These are phyloP conservation scores for Fusarium torulosum DNA, from an alignment of 2,329 filamentous ascomycete genomes.

Conservation along the genomic window DNA sequence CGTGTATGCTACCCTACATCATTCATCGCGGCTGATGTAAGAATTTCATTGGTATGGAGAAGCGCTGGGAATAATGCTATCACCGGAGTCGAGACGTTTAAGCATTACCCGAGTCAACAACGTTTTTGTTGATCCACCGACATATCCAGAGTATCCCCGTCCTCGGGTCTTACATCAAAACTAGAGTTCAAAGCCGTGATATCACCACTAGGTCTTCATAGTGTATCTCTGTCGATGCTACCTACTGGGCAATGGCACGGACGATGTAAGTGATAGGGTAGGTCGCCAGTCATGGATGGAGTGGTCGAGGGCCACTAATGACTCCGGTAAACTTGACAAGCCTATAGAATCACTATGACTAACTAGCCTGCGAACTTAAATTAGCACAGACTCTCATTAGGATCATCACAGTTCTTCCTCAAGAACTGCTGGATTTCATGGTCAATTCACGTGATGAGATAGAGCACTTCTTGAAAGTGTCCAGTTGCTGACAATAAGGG, in stretches of 20 bases:
- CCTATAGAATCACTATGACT: conserved; percentile 3
- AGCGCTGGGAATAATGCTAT: background rate
- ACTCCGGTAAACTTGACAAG: background rate
- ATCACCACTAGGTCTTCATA: conserved; percentile 29
- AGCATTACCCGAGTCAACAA: background rate
- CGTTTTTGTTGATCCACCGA: conserved; percentile 12
- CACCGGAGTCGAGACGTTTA: background rate
- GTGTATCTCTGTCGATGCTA: conserved; percentile 10
- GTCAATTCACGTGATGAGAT: background rate
- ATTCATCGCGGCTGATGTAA: background rate
- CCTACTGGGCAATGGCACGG: background rate
- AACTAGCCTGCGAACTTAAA: background rate
- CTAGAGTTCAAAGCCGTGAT: conserved; percentile 14
- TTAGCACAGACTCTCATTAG: background rate
- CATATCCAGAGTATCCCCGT: conserved; percentile 29
- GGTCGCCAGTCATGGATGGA: conserved; percentile 7
- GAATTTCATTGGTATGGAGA: background rate
- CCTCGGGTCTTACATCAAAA: conserved; percentile 6
- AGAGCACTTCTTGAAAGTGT: background rate
- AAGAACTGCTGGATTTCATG: background rate
- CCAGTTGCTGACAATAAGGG: background rate
- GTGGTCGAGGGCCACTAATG: conserved; percentile 2
- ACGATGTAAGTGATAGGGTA: background rate
- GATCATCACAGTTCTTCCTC: background rate
- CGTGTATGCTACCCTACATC: background rate